Percentiles rank a stretch among this genome's conserved stretches.
phyloP scores from a whole-genome alignment of 495 filamentous ascomycete genomes.

The Tetracladium setigerum region DNA sequence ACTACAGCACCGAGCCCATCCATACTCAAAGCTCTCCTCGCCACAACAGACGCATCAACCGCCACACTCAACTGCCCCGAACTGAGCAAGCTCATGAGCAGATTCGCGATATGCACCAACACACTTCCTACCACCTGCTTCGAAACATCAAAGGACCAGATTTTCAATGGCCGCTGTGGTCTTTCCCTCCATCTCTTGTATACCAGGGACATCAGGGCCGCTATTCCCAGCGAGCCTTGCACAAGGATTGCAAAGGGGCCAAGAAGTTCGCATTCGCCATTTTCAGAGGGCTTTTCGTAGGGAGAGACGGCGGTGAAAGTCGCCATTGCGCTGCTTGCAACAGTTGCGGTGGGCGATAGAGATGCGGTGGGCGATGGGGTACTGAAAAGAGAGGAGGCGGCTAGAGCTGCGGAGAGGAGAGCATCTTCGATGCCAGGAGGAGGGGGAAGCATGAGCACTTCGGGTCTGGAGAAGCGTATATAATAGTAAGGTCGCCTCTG shows the following conservation, averaged over 20 bases:
- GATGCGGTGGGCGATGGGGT: conserved; percentile 24
- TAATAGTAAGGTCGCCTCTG: too few relatives aligned
- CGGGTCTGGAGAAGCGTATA: too few relatives aligned
- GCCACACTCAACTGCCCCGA: conserved; percentile 57
- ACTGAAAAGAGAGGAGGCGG: conserved; percentile 13
- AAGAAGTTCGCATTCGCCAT: conserved; percentile 67
- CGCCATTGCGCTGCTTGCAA: conserved; percentile 23
- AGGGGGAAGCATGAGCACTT: too few relatives aligned
- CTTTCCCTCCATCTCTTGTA: conserved; percentile 90
- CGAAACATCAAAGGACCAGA: conserved; percentile 94
- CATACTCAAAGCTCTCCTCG: conserved; percentile 1
- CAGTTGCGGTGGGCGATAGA: conserved; percentile 23
- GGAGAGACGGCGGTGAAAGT: conserved; percentile 8
- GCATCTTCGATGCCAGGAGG: conserved; percentile 5
- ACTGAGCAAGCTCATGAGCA: conserved; percentile 92
- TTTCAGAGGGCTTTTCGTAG: background rate
- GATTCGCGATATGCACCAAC: conserved; percentile 82
- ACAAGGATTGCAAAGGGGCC: conserved; percentile 84
- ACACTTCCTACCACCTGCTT: conserved; percentile 96
- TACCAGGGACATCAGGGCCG: conserved; percentile 80
- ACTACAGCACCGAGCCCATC: conserved; percentile 7
- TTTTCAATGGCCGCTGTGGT: conserved; percentile 83
- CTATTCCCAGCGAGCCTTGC: conserved; percentile 75
- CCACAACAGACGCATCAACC: conserved; percentile 15
- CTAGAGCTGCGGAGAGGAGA: conserved; percentile 17